Evolutionary conservation across 2,329 filamentous ascomycete genomes (phyloP), one percentile per base, ranked within the genome.

Genomic region (Botrytis hyacinthi): DNA sequence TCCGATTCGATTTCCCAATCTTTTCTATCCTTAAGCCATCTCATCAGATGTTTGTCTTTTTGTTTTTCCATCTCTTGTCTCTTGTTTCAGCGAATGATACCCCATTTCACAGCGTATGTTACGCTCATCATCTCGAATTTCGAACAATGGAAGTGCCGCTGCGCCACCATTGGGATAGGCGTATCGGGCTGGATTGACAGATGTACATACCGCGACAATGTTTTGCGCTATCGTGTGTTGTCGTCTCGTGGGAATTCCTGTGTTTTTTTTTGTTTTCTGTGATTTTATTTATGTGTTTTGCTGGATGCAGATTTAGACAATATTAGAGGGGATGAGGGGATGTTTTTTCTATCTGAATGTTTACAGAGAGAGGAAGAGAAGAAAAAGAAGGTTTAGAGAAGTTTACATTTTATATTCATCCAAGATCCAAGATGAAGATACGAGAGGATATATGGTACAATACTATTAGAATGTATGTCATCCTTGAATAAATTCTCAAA

Each of bases 81-180:
- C 77, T 78, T 70, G 44, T 77, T 73, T 70, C 46, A 81, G 81
- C 81, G 82, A 85, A 85, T 61, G 85, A 87, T 87, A 87, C 85
- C 86, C 78, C 85, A 84, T 86, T 84, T 59, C 61, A 48, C 48
- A 81, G 84, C 85, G 83, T 86, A 85, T 85, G 80, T 80, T 86
- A 85, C 84, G 85, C 84, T 69, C 63, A 69, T 73, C 71, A 61
- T 62, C 35, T 57, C 51, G 40, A 63, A 18, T 63, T 82, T 82
- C 82, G 82, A 82, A 81, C 80, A 79, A 81, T 81, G 82, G 85
- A 80, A 85, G 83, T 86, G 84, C 82, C 74, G 82, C 77, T 84
- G 82, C 84, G 83, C 83, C 84, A 86, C 85, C 81, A 82, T 82
- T 82, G 81, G 83, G 83, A 84, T 62, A 80, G 83, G 83, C 82